These are phyloP conservation scores for Suhomyces ambrosiae DNA, from an alignment of 1,139 yeast species.

Conservation along the genomic window DNA sequence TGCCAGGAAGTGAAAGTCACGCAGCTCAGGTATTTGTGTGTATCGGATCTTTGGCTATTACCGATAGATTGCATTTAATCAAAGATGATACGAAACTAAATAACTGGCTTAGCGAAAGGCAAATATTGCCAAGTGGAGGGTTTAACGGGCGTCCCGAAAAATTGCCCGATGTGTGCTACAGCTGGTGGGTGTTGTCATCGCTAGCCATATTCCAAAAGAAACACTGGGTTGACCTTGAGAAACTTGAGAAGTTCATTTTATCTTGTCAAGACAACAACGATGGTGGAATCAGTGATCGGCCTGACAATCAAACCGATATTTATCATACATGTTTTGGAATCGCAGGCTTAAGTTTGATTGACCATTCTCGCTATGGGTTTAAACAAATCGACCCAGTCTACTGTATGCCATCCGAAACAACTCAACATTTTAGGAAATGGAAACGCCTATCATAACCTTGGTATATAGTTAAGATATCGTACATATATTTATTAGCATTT, in stretches of 20 bases:
- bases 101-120: slow-evolving; percentile 92
- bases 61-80: slow-evolving; percentile 57
- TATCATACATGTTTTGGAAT: slow-evolving; percentile 91
- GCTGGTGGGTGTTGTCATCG: slow-evolving; percentile 96
- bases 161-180: slow-evolving; percentile 92
- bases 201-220: slow-evolving; percentile 65
- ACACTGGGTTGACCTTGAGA: slow-evolving; percentile 72
- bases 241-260: slow-evolving; percentile 66
- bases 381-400: slow-evolving; percentile 77
- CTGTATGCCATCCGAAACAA: slow-evolving; percentile 68
- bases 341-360: slow-evolving; percentile 80
- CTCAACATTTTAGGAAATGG: slow-evolving; percentile 53
- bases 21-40: slow-evolving; percentile 93
- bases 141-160: slow-evolving; percentile 96
- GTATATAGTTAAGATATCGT: not conserved
- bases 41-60: slow-evolving; percentile 75
- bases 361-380: slow-evolving; percentile 51
- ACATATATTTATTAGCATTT: too few relatives aligned
- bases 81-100: slow-evolving; percentile 53
- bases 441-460: not conserved
- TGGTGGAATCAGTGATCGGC: slow-evolving; percentile 94
- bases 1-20: slow-evolving; percentile 95
- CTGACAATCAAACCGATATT: slow-evolving; percentile 88
- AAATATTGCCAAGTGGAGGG: slow-evolving; percentile 81
- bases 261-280: slow-evolving; percentile 71